phyloP scores from a whole-genome alignment of 495 filamentous ascomycete genomes.

The Lasiosphaeriaceae sp. region DNA sequence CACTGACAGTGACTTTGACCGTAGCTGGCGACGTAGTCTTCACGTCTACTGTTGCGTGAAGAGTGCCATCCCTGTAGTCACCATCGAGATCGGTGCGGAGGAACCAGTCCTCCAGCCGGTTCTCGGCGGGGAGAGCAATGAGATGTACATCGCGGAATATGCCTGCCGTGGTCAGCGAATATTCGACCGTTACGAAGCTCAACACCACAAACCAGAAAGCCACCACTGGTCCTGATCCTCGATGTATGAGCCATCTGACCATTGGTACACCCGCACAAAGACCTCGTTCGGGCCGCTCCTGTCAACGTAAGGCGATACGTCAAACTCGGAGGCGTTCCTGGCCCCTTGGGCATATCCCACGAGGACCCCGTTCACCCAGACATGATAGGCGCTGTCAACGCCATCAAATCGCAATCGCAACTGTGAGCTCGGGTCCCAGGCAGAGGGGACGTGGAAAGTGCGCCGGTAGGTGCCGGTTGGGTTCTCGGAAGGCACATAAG shows the following conservation, averaged over 20 bases:
- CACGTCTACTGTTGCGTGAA: slow-evolving; percentile 44
- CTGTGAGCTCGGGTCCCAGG: slow-evolving; percentile 32
- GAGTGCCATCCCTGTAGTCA: slow-evolving; percentile 49
- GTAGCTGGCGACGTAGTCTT: slow-evolving; percentile 24
- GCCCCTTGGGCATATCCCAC: slow-evolving; percentile 63
- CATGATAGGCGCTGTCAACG: slow-evolving; percentile 62
- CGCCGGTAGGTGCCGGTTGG: slow-evolving; percentile 60
- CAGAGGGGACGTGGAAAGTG: slow-evolving; percentile 47
- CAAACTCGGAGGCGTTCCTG: slow-evolving; percentile 60
- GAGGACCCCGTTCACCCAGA: slow-evolving; percentile 57
- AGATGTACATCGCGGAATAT: slow-evolving; percentile 66
- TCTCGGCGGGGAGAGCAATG: slow-evolving; percentile 47
- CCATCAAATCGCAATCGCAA: slow-evolving; percentile 62
- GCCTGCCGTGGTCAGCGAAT: slow-evolving; percentile 26
- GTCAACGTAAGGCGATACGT: slow-evolving; percentile 47
- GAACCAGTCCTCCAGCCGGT: slow-evolving; percentile 57
- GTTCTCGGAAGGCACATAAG: slow-evolving; percentile 54
- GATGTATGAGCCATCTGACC: slow-evolving; percentile 61
- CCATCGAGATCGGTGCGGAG: slow-evolving; percentile 52
- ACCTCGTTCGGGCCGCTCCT: slow-evolving; percentile 45
- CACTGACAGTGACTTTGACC: slow-evolving; percentile 34
- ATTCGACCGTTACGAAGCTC: background rate
- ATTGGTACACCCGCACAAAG: slow-evolving; percentile 58
- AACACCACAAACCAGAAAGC: slow-evolving; percentile 42
- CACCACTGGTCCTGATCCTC: slow-evolving; percentile 62